Percentiles rank a stretch among this genome's conserved stretches.
phyloP scores from a whole-genome alignment of 164 flowering plant genomes.

The Nelumbo lutea region DNA sequence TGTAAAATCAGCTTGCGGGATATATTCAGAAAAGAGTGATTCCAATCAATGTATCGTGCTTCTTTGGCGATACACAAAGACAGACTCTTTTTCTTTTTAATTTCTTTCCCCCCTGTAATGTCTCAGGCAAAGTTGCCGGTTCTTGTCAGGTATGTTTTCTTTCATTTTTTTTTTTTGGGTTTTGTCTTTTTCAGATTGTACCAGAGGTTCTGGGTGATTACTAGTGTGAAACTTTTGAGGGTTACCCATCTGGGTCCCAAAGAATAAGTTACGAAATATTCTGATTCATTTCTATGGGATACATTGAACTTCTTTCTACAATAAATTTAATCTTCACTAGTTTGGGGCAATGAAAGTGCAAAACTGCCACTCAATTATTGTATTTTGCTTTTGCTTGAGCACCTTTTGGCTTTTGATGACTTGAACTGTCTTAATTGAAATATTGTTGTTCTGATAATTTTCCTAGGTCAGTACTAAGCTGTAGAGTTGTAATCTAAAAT shows the following conservation, averaged over 20 bases:
- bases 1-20: constrained; percentile 69
- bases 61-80: constrained; percentile 27
- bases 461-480: too few species aligned
- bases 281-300: constrained; percentile 21
- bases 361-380: background rate
- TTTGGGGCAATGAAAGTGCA: background rate
- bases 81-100: constrained; percentile 15
- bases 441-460: background rate
- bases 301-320: background rate
- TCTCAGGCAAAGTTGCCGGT: constrained; percentile 27
- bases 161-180: constrained; percentile 22
- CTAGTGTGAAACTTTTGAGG: constrained; percentile 47
- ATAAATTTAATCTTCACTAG: background rate
- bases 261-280: constrained; percentile 27
- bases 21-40: constrained; percentile 39
- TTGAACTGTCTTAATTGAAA: background rate
- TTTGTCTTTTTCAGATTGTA: constrained; percentile 33
- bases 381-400: background rate
- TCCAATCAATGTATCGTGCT: constrained; percentile 30
- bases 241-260: constrained; percentile 31
- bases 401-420: background rate
- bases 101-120: constrained; percentile 23
- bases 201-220: constrained; percentile 33
- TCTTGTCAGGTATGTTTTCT: constrained; percentile 25
- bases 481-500: too few species aligned